Base-by-base conservation (phyloP, 2,329 filamentous ascomycete genomes). In the Aspergillus ruber region DNA sequence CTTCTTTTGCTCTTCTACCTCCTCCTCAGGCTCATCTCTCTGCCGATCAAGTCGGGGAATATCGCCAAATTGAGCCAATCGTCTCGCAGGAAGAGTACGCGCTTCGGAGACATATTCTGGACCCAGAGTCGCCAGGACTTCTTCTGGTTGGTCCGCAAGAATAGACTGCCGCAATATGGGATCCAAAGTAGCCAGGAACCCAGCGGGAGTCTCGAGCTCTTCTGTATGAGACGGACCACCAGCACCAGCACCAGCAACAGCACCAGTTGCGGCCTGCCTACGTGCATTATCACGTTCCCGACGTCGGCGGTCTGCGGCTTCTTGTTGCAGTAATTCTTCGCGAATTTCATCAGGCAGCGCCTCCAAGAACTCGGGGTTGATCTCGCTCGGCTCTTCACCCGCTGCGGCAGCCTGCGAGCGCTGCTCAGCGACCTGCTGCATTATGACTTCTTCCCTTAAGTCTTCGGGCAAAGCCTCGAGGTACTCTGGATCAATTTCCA, bases 381-480 rank as follows among this genome's bases (percentile, higher is more conserved):
- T 91, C 50, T 72, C 67, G 38, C 63, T 71, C 12, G 69, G 68
- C 59, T 90, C 84, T 50, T 90, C 87, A 15, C 82, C 80, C 21
- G 80, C 78, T 70, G 74, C 80, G 18, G 64, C 85, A 69, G 88
- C 88, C 66, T 93, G 83, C 6, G 86, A 86, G 53, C 91, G 83
- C 56, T 91, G 82, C 55, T 88, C 84, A 45, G 87, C 89, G 53
- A 95, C 81, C 50, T 95, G 90, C 52, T 90, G 84, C 66, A 94
- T 89, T 55, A 98, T 88, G 43, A 98, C 93, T 65, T 98, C 93
- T 67, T 97, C 91, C 41, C 93, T 81, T 63, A 97, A 84, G 51
- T 98, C 94, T 58, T 98, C 93, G 0, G 93, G 93, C n/a, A 98
- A 74, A n/a, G 91, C 94, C 50, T 93, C 88, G 6, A 98, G 81